Evolutionary conservation across 2,329 filamentous ascomycete species (phyloP).

Genomic region (Fusarium praegraminearum): DNA sequence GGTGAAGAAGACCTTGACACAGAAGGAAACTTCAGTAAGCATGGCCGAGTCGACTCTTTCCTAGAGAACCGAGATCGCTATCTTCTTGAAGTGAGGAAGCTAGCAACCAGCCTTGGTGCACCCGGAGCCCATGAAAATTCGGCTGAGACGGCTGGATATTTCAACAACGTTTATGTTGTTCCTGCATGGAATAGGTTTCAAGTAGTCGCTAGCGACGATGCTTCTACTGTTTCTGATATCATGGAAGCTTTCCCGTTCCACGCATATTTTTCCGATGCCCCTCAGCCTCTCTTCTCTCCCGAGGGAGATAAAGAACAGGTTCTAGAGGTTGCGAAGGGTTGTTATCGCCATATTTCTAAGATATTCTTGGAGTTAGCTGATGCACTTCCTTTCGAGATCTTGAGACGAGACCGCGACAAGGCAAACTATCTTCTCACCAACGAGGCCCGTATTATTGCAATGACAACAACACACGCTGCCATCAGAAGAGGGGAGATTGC

Average conservation of each 20-base stretch:
- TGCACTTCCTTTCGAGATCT: constrained; percentile 93
- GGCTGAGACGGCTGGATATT: constrained; percentile 96
- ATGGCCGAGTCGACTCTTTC: constrained; percentile 94
- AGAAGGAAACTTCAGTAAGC: constrained; percentile 89
- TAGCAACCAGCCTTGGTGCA: constrained; percentile 86
- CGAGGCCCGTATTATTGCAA: constrained; percentile 96
- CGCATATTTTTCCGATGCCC: constrained; percentile 85
- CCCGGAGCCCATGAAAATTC: constrained; percentile 96
- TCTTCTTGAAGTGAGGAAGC: constrained; percentile 84
- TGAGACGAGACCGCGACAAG: constrained; percentile 89
- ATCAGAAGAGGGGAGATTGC: constrained; percentile 94
- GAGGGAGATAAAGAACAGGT: constrained; percentile 73
- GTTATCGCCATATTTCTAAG: constrained; percentile 87
- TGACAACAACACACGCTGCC: constrained; percentile 98
- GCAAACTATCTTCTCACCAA: constrained; percentile 95
- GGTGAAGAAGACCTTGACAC: constrained; percentile 94
- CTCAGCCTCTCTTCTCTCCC: constrained; percentile 83
- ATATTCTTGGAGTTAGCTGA: constrained; percentile 94
- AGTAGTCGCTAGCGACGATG: constrained; percentile 64
- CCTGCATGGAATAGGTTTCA: constrained; percentile 91
- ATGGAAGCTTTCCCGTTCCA: constrained; percentile 87
- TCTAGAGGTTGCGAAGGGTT: constrained; percentile 83
- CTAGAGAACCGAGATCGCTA: constrained; percentile 85
- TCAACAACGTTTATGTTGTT: constrained; percentile 90
- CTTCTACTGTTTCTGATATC: constrained; percentile 71